Conservation (phyloP, 2,329 filamentous ascomycete genomes). For the Sporothrix globosa region DNA sequence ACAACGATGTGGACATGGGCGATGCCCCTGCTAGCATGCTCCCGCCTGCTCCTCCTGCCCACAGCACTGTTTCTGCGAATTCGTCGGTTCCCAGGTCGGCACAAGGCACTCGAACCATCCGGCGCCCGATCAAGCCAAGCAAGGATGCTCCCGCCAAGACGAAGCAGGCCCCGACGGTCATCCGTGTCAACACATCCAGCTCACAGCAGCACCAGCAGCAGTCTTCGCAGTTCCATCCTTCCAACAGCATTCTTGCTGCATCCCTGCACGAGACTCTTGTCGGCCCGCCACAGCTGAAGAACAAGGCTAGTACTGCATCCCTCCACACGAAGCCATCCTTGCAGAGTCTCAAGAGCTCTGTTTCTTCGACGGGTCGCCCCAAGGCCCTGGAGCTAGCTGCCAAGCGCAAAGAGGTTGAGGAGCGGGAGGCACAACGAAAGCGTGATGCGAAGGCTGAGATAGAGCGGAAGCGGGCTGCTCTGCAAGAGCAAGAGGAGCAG, state of each 20-base stretch:
- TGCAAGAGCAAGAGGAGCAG: slow-evolving; percentile 64
- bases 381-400: slow-evolving; percentile 76
- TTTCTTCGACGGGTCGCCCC: slow-evolving; percentile 65
- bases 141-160: slow-evolving; percentile 62
- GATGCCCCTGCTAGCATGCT: slow-evolving; percentile 60
- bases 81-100: slow-evolving; percentile 52
- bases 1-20: slow-evolving; percentile 58
- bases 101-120: slow-evolving; percentile 56
- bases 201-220: slow-evolving; percentile 53
- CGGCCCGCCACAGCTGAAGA: slow-evolving; percentile 52
- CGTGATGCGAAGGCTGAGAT: slow-evolving; percentile 79
- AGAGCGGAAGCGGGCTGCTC: slow-evolving; percentile 72
- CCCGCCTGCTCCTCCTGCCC: slow-evolving; percentile 45
- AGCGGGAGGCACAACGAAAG: slow-evolving; percentile 76
- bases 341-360: slow-evolving; percentile 66
- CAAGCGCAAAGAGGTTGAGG: slow-evolving; percentile 83
- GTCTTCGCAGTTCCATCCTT: slow-evolving; percentile 59
- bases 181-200: slow-evolving; percentile 66
- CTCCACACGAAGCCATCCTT: slow-evolving; percentile 61
- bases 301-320: slow-evolving; percentile 69
- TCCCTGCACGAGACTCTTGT: slow-evolving; percentile 60
- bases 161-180: slow-evolving; percentile 72
- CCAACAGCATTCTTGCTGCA: slow-evolving; percentile 61
- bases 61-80: slow-evolving; percentile 20
- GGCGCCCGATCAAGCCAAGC: slow-evolving; percentile 64